These are phyloP conservation scores for Penicillium riverlandense DNA, from an alignment of 495 filamentous ascomycete genomes.

Conservation along the genomic window DNA sequence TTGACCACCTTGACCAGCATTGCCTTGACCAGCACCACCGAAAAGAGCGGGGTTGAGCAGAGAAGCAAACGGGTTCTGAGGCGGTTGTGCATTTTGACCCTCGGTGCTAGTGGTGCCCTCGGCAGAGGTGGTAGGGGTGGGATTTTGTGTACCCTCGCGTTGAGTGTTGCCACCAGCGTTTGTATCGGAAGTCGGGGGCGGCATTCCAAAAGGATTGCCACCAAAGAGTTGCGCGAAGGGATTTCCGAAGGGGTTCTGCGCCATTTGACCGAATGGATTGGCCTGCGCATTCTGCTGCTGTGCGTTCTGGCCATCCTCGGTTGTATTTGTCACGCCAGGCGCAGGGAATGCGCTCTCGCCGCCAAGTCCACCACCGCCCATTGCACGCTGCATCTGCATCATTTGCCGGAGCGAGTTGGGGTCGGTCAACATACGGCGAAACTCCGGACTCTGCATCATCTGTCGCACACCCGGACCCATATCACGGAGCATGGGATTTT, in stretches of 20 bases:
- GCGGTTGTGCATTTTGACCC: conserved; percentile 19
- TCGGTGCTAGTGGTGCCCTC: conserved; percentile 16
- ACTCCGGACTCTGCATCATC: conserved; percentile 76
- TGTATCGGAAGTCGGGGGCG: conserved; percentile 12
- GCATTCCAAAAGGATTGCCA: conserved; percentile 26
- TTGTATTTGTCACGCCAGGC: conserved; percentile 78
- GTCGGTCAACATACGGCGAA: conserved; percentile 93
- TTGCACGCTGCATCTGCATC: conserved; percentile 64
- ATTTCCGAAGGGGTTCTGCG: conserved; percentile 39
- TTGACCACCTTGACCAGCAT: conserved; percentile 14
- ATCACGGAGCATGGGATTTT: conserved; percentile 79
- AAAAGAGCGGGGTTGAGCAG: conserved; percentile 43
- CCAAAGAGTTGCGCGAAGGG: conserved; percentile 70
- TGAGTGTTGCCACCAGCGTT: conserved; percentile 14
- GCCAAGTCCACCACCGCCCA: conserved; percentile 42
- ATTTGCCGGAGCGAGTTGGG: conserved; percentile 75
- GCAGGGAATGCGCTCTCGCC: conserved; percentile 65
- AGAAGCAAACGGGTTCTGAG: conserved; percentile 47
- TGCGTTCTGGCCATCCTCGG: conserved; percentile 31
- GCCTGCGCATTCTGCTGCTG: conserved; percentile 30
- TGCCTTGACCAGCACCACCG: conserved; percentile 8
- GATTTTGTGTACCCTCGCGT: conserved; percentile 10
- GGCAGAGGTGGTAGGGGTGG: conserved; percentile 14
- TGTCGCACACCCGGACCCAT: conserved; percentile 75
- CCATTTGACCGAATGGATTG: conserved; percentile 32